Evolutionary conservation across 306 rosid genomes (phyloP).

Genomic region (Castanopsis chinensis): DNA sequence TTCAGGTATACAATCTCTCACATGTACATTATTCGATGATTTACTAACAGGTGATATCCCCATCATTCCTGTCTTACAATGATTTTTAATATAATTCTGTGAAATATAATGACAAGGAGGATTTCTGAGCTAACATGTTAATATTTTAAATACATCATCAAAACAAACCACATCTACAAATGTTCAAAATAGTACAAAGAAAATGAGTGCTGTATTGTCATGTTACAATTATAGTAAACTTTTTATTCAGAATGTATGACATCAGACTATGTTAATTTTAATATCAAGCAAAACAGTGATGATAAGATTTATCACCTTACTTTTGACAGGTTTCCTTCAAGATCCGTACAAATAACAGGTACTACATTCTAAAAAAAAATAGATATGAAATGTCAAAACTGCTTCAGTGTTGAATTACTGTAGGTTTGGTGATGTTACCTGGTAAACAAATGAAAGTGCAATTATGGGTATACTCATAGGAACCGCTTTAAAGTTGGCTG

Average conservation of each 20-base stretch:
- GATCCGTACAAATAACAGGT: conserved; percentile 79
- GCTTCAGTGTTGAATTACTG: conserved; percentile 15
- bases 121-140: neutral
- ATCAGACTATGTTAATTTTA: neutral
- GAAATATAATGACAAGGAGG: neutral
- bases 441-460: conserved; percentile 82
- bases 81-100: neutral
- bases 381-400: conserved; percentile 30
- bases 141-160: neutral
- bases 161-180: neutral
- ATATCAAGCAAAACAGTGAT: neutral
- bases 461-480: conserved; percentile 86
- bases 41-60: neutral
- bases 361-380: conserved; percentile 68
- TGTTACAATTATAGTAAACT: neutral
- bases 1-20: neutral
- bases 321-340: conserved; percentile 81
- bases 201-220: neutral
- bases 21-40: neutral
- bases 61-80: neutral
- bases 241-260: neutral
- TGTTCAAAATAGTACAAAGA: neutral
- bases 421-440: conserved; percentile 44
- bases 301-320: conserved; percentile 60
- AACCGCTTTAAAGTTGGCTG: conserved; percentile 75